Percentiles rank a stretch among this genome's conserved stretches.
These are phyloP conservation scores for Psilocybe tampanensis DNA, from an alignment of 768 basidiomycete species.

Conservation along the genomic window DNA sequence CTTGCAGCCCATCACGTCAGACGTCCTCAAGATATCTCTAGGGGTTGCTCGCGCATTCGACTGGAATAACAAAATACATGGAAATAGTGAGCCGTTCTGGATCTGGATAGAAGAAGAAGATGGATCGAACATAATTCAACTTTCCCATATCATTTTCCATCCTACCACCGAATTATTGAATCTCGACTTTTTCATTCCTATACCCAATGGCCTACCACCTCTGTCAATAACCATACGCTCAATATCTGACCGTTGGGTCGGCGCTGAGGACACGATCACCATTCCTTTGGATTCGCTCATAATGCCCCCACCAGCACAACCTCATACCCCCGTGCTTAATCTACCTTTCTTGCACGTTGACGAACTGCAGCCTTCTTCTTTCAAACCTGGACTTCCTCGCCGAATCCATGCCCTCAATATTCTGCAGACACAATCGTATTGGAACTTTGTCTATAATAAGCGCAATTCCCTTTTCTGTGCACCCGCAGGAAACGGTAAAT, in stretches of 20 bases:
- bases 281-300: slow-evolving; percentile 68
- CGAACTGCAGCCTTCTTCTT: slow-evolving; percentile 33
- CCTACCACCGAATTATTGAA: slow-evolving; percentile 60
- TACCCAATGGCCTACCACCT: slow-evolving; percentile 60
- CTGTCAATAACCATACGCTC: slow-evolving; percentile 73
- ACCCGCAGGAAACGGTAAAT: slow-evolving; percentile 83
- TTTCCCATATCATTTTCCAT: slow-evolving; percentile 72
- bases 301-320: slow-evolving; percentile 69
- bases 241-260: slow-evolving; percentile 92
- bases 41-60: slow-evolving; percentile 68
- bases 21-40: slow-evolving; percentile 78
- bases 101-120: slow-evolving; percentile 92
- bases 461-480: slow-evolving; percentile 74
- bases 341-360: slow-evolving; percentile 70
- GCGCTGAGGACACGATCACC: slow-evolving; percentile 75
- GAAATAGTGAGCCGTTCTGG: slow-evolving; percentile 85
- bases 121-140: slow-evolving; percentile 81
- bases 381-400: slow-evolving; percentile 49
- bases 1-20: slow-evolving; percentile 81
- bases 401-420: slow-evolving; percentile 68
- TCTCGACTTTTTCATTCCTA: slow-evolving; percentile 80
- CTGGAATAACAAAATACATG: slow-evolving; percentile 81
- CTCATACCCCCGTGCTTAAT: slow-evolving; percentile 65
- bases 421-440: slow-evolving; percentile 89
- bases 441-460: slow-evolving; percentile 72